Evolutionary conservation across 2,329 filamentous ascomycete genomes (phyloP).

Genomic region (Eurotiales sp.): DNA sequence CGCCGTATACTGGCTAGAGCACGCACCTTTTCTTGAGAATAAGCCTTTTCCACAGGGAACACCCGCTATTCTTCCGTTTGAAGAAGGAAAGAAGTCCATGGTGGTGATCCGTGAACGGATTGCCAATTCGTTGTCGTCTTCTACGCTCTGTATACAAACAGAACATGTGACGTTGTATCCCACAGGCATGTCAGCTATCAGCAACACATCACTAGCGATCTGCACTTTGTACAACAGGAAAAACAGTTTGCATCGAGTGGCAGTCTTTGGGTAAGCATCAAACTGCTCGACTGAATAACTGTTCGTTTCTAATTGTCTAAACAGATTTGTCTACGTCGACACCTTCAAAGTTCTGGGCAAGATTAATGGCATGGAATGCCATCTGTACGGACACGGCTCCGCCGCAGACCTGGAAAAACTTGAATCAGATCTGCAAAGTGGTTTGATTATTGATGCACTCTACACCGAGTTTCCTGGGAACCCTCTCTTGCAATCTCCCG

Average conservation of each 20-base stretch:
- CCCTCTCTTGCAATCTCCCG: constrained; percentile 15
- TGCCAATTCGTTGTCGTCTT: not conserved
- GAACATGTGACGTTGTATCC: constrained; percentile 6
- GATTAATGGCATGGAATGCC: constrained; percentile 7
- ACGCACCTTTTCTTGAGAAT: constrained; percentile 7
- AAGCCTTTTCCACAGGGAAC: not conserved
- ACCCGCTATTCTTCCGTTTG: not conserved
- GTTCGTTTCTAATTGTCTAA: not conserved
- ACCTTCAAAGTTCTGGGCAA: constrained; percentile 11
- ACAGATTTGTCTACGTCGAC: constrained; percentile 10
- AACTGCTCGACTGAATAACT: too few relatives aligned
- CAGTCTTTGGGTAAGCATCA: not conserved
- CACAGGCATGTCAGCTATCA: constrained; percentile 10
- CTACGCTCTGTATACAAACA: not conserved
- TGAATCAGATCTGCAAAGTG: constrained; percentile 5
- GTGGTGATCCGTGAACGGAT: constrained; percentile 1
- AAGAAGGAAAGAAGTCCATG: not conserved
- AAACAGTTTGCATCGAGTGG: constrained; percentile 2
- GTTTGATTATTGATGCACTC: constrained; percentile 5
- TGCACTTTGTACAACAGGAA: not conserved
- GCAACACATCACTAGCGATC: constrained; percentile 7
- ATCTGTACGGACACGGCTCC: constrained; percentile 13
- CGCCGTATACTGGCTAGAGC: constrained; percentile 10
- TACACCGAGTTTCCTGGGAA: constrained; percentile 16
- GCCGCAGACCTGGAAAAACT: constrained; percentile 11